A percentile compares a stretch with the other conserved stretches of the same genome.
phyloP scores from a whole-genome alignment of 1,139 yeast species.

The Yamadazyma aaseri region DNA sequence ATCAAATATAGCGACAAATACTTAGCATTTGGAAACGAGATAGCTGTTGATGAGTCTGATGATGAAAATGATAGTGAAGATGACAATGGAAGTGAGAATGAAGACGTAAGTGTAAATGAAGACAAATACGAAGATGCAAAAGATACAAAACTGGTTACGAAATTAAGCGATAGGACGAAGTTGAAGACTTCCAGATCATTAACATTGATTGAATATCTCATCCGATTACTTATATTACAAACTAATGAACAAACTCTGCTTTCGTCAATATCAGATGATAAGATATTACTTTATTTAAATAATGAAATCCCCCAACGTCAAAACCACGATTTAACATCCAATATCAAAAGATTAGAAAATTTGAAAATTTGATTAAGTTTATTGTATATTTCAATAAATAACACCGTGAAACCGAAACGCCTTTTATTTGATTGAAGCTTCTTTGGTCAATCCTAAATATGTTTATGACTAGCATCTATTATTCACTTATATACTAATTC shows the following conservation, averaged over 20 bases:
- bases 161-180: not conserved
- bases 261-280: slow-evolving; percentile 62
- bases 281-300: slow-evolving; percentile 58
- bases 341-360: slow-evolving; percentile 33
- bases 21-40: slow-evolving; percentile 52
- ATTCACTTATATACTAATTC: slow-evolving; percentile 5
- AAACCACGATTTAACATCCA: slow-evolving; percentile 32
- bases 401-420: not conserved
- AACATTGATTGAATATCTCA: slow-evolving; percentile 63
- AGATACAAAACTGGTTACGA: too few relatives aligned
- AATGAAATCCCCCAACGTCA: slow-evolving; percentile 45
- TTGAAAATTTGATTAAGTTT: slow-evolving; percentile 21
- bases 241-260: slow-evolving; percentile 57
- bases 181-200: slow-evolving; percentile 20
- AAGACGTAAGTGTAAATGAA: slow-evolving; percentile 10
- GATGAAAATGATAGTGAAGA: slow-evolving; percentile 27
- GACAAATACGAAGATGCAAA: slow-evolving; percentile 9
- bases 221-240: slow-evolving; percentile 64
- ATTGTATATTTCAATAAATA: not conserved
- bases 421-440: too few relatives aligned
- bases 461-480: too few relatives aligned
- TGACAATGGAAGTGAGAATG: slow-evolving; percentile 11
- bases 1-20: slow-evolving; percentile 44
- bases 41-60: slow-evolving; percentile 28
- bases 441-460: too few relatives aligned